These are phyloP conservation scores for Aplosporella prunicola DNA, from an alignment of 2,329 filamentous ascomycete species.

Conservation along the genomic window DNA sequence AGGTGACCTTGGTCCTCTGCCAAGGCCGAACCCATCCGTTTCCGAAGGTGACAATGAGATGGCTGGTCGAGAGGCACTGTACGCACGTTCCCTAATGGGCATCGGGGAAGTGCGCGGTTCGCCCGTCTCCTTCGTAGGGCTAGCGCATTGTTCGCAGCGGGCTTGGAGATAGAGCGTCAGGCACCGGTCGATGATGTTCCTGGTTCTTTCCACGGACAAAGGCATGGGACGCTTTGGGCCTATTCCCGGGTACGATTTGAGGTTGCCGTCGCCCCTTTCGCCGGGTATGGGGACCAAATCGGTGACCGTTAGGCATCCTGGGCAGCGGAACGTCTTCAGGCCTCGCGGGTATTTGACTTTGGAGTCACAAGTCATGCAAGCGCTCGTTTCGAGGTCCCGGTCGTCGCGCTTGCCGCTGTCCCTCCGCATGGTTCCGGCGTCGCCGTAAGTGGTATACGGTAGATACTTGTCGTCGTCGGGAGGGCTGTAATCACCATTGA, in stretches of 20 bases:
- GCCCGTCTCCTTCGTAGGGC: too few species aligned
- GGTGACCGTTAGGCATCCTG: slow-evolving; percentile 76
- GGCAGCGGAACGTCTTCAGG: slow-evolving; percentile 68
- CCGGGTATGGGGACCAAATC: slow-evolving; percentile 50
- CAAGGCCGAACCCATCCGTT: background rate
- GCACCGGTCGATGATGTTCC: slow-evolving; percentile 47
- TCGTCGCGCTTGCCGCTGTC: slow-evolving; percentile 35
- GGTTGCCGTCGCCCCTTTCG: slow-evolving; percentile 4
- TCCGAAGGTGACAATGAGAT: slow-evolving; percentile 8
- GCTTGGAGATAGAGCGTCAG: slow-evolving; percentile 44
- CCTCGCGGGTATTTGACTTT: slow-evolving; percentile 70
- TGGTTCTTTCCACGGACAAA: slow-evolving; percentile 53
- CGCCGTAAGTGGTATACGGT: background rate
- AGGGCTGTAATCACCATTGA: slow-evolving; percentile 14
- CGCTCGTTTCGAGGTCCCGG: slow-evolving; percentile 57
- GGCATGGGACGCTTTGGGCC: slow-evolving; percentile 19
- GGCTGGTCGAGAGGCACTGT: slow-evolving; percentile 2
- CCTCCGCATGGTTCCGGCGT: slow-evolving; percentile 14
- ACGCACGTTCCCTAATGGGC: slow-evolving; percentile 6
- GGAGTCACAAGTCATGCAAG: slow-evolving; percentile 79
- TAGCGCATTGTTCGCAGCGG: too few species aligned
- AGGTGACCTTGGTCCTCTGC: background rate
- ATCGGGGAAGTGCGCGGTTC: slow-evolving; percentile 7
- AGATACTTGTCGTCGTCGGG: slow-evolving; percentile 3
- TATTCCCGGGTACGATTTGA: slow-evolving; percentile 12